A percentile compares a stretch with the other conserved stretches of the same genome.
These are phyloP conservation scores for Daldinia grandis DNA, from an alignment of 495 filamentous ascomycete genomes.

Conservation along the genomic window DNA sequence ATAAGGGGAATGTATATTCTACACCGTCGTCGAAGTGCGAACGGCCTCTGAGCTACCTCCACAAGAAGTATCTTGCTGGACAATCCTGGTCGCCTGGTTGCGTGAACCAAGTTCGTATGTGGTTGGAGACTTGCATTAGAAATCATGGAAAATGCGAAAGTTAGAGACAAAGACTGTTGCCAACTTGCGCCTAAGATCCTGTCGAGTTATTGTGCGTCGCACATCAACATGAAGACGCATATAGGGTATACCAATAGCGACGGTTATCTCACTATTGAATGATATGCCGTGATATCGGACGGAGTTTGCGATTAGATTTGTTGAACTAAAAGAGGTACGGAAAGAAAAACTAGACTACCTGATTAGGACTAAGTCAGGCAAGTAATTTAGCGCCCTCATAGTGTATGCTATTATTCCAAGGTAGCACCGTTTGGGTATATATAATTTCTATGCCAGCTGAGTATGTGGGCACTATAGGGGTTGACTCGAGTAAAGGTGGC, in stretches of 20 bases:
- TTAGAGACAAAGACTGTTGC: background rate
- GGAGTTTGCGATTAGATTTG: background rate
- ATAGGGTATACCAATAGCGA: background rate
- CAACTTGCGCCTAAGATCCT: background rate
- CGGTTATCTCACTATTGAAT: background rate
- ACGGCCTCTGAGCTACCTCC: background rate
- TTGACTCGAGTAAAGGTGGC: background rate
- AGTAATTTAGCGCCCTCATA: background rate
- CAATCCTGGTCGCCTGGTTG: background rate
- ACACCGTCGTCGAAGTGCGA: background rate
- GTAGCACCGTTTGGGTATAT: background rate
- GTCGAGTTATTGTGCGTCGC: background rate
- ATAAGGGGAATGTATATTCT: background rate
- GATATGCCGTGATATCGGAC: constrained; percentile 11
- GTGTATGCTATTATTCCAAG: background rate
- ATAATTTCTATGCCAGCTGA: background rate
- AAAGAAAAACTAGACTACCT: background rate
- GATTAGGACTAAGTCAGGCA: background rate
- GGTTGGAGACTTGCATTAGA: background rate
- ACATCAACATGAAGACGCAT: background rate
- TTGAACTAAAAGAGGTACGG: background rate
- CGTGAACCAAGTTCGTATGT: background rate
- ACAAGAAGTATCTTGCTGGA: background rate
- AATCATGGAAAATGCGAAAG: background rate
- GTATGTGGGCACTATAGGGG: background rate